Evolutionary conservation across 805 yeast species (phyloP), one percentile per base, ranked within the genome.

Genomic region (Hanseniaspora thailandica): DNA sequence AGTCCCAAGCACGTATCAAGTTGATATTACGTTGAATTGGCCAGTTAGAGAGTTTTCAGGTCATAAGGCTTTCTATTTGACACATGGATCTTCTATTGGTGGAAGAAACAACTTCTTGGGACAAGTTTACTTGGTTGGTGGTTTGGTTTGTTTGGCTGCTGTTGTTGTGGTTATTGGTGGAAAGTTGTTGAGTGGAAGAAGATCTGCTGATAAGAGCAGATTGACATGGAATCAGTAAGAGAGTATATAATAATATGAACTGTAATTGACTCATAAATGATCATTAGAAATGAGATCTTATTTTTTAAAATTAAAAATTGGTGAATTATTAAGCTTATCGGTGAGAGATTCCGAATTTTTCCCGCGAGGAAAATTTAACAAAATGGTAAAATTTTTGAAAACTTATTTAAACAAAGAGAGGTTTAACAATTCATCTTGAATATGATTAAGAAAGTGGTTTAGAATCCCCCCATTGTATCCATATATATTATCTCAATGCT

Each of bases 21-120:
- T 82, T 20, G 68, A 74, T 38, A 74, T 82, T 38, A 93, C 88
- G 0, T 70, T 84, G 57, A 88, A 85, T 60, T 85, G 84, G 80
- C 94, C 94, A 5, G 90, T 84, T 2, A 69, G 71, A 23, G 80
- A 77, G 34, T 85, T 74, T 64, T 69, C 80, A 6, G 55, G 55
- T 12, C 75, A 76, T 54, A 85, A 85, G 65, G 78, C 75, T 54
- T 66, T 85, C 25, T 84, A 77, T 61, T 58, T 85, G 26, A 76
- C 86, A 4, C 86, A 86, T 40, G 75, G 86, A 56, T 80, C 86
- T 2, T 81, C 76, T 5, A 75, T 82, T 57, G 94, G 94, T 15
- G 90, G 93, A 23, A 82, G 81, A 66, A 85, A 85, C 65, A 64
- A 74, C 38, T 84, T 84, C 62, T 67, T 85, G 58, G 94, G 93